Evolutionary conservation across 129 eudicot species (phyloP).

Genomic region (Scalesia atractyloides): DNA sequence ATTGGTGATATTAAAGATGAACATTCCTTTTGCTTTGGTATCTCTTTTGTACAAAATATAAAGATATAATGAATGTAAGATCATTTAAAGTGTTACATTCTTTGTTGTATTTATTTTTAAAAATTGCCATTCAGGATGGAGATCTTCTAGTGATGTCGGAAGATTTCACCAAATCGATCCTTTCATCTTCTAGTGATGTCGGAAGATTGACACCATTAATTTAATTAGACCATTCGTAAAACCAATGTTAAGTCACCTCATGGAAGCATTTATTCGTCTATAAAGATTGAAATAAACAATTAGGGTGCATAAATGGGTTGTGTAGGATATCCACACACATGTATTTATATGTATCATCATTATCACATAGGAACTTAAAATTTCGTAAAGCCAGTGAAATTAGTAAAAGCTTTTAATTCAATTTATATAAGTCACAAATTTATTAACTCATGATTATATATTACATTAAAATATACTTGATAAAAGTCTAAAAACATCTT

Average conservation of each 20-base stretch:
- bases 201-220: slow-evolving; percentile 4
- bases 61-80: no score
- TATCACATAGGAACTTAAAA: background rate
- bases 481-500: background rate
- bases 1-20: no score
- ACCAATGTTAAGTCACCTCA: slow-evolving; percentile 17
- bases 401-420: background rate
- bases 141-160: slow-evolving; percentile 4
- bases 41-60: no score
- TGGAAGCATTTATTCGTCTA: background rate
- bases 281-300: background rate
- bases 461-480: background rate
- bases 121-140: background rate
- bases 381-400: background rate
- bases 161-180: slow-evolving; percentile 13
- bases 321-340: slow-evolving; percentile 29
- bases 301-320: slow-evolving; percentile 25
- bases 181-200: background rate
- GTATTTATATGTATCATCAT: background rate
- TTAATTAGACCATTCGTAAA: background rate
- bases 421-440: background rate
- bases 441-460: background rate
- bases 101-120: no score
- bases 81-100: no score
- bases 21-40: no score